Conservation (phyloP, 116 monocot species). For the Thalassia testudinum region DNA sequence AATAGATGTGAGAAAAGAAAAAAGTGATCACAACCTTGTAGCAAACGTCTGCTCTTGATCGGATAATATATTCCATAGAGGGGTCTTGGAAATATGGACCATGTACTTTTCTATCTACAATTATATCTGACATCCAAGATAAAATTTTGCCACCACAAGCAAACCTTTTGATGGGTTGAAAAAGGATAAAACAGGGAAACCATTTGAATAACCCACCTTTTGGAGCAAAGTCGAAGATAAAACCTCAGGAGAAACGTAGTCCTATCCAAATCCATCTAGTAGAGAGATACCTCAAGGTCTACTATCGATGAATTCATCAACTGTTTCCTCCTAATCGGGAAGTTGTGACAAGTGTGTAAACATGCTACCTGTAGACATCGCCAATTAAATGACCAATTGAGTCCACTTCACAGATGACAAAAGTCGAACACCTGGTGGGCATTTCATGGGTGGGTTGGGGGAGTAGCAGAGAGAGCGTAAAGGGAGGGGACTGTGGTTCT, state of each 20-base stretch:
- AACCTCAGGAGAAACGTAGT: conserved; percentile 71
- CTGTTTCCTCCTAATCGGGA: conserved; percentile 68
- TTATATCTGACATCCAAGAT: not conserved
- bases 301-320: conserved; percentile 42
- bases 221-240: conserved; percentile 84
- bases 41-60: conserved; percentile 70
- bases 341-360: not conserved
- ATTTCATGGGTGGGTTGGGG: too few relatives aligned
- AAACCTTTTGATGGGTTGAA: not conserved
- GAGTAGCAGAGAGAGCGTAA: too few relatives aligned
- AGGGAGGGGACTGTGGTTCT: too few relatives aligned
- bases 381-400: too few relatives aligned
- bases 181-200: not conserved
- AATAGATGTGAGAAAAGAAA: too few relatives aligned
- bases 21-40: conserved; percentile 22
- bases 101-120: conserved; percentile 1
- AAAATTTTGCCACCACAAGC: not conserved
- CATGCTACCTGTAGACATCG: too few relatives aligned
- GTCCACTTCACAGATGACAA: too few relatives aligned
- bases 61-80: conserved; percentile 64
- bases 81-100: conserved; percentile 60
- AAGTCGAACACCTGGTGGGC: too few relatives aligned
- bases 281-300: conserved; percentile 74
- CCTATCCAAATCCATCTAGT: conserved; percentile 88
- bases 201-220: conserved; percentile 28